Evolutionary conservation across 1,284 basidiomycete species (phyloP).

Genomic region (Afroboletus lepidellus): DNA sequence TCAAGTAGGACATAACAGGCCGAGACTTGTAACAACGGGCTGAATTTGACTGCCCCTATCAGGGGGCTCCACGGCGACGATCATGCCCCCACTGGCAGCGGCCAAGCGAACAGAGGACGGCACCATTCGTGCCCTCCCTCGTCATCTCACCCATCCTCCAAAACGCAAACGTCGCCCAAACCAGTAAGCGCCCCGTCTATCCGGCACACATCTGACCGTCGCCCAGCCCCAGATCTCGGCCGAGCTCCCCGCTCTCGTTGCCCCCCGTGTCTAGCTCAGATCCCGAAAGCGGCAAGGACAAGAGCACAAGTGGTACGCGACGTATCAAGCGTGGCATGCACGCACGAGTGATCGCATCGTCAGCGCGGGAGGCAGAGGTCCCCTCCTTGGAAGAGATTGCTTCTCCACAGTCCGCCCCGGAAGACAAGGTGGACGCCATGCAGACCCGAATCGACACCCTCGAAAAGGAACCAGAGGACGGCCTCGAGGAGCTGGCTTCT

Average conservation of each 20-base stretch:
- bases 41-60: background rate
- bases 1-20: too few relatives aligned
- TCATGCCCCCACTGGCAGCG: constrained; percentile 4
- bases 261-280: constrained; percentile 12
- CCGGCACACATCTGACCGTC: background rate
- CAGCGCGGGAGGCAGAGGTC: background rate
- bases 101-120: background rate
- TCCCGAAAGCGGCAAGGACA: background rate
- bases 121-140: constrained; percentile 13
- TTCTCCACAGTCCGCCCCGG: background rate
- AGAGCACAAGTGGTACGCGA: background rate
- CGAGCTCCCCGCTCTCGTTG: constrained; percentile 14
- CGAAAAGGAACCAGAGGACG: constrained; percentile 1
- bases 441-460: background rate
- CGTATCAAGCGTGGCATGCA: background rate
- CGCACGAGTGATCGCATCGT: background rate
- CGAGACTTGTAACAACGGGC: too few relatives aligned
- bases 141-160: constrained; percentile 13
- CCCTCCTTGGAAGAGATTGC: background rate
- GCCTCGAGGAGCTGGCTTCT: constrained; percentile 3
- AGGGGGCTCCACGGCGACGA: too few relatives aligned
- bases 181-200: background rate
- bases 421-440: background rate
- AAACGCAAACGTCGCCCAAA: constrained; percentile 1
- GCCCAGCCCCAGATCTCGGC: background rate